Base-by-base conservation (phyloP, 805 yeast species). In the Candida insectalens region DNA sequence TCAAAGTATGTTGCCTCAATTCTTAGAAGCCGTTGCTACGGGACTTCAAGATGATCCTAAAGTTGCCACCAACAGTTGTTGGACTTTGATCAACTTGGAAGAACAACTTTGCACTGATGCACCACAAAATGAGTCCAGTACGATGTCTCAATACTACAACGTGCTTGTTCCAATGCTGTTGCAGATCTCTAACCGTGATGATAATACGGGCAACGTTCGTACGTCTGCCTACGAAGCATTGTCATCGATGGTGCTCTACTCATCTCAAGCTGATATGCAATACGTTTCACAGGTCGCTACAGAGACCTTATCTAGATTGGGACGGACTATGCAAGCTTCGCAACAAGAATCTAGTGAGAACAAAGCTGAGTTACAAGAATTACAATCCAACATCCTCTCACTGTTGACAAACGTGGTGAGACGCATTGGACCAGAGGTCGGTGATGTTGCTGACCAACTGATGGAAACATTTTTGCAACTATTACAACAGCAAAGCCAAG, bases 161-260 rank as follows among this genome's bases (percentile, higher is more conserved):
- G 62, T 65, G 12, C 60, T 92, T 34, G 73, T 85, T 16, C 87
- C 85, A 26, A 71, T 77, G 2, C 67, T 89, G 46, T 49, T 87
- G 27, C 68, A 71, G 46, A 73, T 87, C 25, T 75, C 92, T 17
- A 74, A 71, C 28, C 75, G 80, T 49, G 48, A 62, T 13, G 95
- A 85, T 50, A 92, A 92, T 50, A 97, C 89, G 53, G 70, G 74
- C 51, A 77, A 84, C 39, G 74, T 94, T 5, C 72, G 97, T 52
- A 89, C 97, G 2, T 85, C 96, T n/a, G 94, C 97, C 2, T 92
- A 85, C 55, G 96, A 94, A 59, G 94, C 96, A 0, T 63, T 92
- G 44, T 77, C 95, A 2, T 69, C 89, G 0, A 63, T 88, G 50
- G 95, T 89, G 17, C 68, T 77, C 31, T 81, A 71, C 56, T 69